Evolutionary conservation across 2,329 filamentous ascomycete genomes (phyloP).

Genomic region (Cladosporium cucumerinum): DNA sequence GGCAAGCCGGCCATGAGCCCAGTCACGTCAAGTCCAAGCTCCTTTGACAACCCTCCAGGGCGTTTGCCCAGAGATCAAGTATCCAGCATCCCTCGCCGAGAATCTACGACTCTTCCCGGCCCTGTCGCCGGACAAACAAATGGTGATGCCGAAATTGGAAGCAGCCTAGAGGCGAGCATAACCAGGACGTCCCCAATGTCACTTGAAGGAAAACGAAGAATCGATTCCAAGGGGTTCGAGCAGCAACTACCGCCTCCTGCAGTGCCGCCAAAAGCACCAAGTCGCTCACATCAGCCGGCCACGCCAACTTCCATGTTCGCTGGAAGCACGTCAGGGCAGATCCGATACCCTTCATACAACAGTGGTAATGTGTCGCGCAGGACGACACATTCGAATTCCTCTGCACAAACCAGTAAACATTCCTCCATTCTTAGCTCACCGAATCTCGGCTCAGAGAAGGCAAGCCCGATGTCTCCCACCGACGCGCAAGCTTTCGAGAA

Average conservation of each 20-base stretch:
- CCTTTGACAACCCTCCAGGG: not conserved
- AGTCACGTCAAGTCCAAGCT: not conserved
- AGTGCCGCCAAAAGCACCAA: not conserved
- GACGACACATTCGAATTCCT: not conserved
- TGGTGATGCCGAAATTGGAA: slow-evolving; percentile 19
- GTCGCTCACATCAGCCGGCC: not conserved
- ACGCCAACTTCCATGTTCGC: slow-evolving; percentile 10
- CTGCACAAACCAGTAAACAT: not conserved
- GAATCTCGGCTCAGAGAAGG: not conserved
- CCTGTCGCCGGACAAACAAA: slow-evolving; percentile 22
- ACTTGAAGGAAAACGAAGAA: not conserved
- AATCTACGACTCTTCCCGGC: slow-evolving; percentile 28
- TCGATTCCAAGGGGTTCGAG: slow-evolving; percentile 6
- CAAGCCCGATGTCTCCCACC: not conserved
- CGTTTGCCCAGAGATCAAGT: not conserved
- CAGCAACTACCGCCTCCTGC: not conserved
- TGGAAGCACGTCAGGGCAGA: not conserved
- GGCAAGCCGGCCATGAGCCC: not conserved
- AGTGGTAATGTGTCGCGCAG: not conserved
- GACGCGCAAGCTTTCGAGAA: slow-evolving; percentile 37
- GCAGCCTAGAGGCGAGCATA: not conserved
- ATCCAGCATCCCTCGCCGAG: slow-evolving; percentile 20
- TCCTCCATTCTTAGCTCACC: not conserved
- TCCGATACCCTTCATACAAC: not conserved
- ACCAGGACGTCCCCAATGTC: not conserved